phyloP scores from a whole-genome alignment of 2,329 filamentous ascomycete genomes.

The Pseudodiploospora longispora region DNA sequence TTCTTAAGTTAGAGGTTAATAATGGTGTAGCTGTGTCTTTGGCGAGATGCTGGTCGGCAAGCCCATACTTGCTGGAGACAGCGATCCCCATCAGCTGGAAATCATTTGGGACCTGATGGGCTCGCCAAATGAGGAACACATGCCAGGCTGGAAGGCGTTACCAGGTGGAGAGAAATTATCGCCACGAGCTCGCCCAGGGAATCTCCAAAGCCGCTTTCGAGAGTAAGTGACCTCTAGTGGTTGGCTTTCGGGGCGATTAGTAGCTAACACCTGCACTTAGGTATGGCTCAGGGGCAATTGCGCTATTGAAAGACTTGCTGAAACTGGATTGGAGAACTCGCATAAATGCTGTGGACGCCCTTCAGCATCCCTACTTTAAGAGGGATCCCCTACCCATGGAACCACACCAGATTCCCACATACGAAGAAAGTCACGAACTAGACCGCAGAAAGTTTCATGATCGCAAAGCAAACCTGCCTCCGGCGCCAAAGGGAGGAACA shows the following conservation, averaged over 20 bases:
- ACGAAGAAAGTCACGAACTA: slow-evolving; percentile 94
- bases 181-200: slow-evolving; percentile 53
- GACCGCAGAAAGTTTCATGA: slow-evolving; percentile 86
- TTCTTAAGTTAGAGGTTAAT: slow-evolving; percentile 12
- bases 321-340: slow-evolving; percentile 82
- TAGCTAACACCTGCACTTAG: slow-evolving; percentile 27
- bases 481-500: slow-evolving; percentile 84
- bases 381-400: slow-evolving; percentile 68
- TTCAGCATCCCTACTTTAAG: slow-evolving; percentile 88
- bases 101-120: slow-evolving; percentile 92
- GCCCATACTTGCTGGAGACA: slow-evolving; percentile 85
- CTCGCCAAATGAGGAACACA: slow-evolving; percentile 77
- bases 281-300: slow-evolving; percentile 63
- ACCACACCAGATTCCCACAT: slow-evolving; percentile 80
- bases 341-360: slow-evolving; percentile 87
- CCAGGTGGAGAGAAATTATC: slow-evolving; percentile 73
- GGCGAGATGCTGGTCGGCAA: slow-evolving; percentile 95
- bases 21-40: slow-evolving; percentile 75
- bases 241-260: not conserved
- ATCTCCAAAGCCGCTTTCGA: slow-evolving; percentile 65
- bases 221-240: slow-evolving; percentile 40
- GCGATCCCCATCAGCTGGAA: slow-evolving; percentile 81
- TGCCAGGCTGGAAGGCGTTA: slow-evolving; percentile 83
- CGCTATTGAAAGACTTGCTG: slow-evolving; percentile 72
- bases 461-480: slow-evolving; percentile 74